A percentile compares a stretch with the other conserved stretches of the same genome.
phyloP scores from a whole-genome alignment of 2,329 filamentous ascomycete genomes.

The Sclerotiophoma versabilis region DNA sequence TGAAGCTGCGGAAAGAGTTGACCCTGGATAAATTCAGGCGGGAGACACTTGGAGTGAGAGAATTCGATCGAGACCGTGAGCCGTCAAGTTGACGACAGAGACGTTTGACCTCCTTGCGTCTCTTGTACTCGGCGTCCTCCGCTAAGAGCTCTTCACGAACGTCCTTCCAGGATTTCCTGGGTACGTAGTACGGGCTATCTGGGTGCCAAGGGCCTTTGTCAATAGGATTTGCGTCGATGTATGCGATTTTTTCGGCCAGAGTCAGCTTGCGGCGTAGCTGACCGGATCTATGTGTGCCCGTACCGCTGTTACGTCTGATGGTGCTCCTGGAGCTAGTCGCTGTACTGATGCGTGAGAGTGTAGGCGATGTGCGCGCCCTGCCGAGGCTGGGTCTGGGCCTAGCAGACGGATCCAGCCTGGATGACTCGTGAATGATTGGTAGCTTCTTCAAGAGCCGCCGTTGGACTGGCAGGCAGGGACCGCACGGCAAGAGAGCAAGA shows the following conservation, averaged over 20 bases:
- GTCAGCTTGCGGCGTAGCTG: slow-evolving; percentile 5
- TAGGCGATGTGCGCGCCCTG: slow-evolving; percentile 15
- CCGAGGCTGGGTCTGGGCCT: slow-evolving; percentile 20
- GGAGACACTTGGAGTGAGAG: slow-evolving; percentile 17
- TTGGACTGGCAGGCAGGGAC: slow-evolving; percentile 14
- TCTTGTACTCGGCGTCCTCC: slow-evolving; percentile 11
- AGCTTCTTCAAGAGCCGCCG: slow-evolving; percentile 10
- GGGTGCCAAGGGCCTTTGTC: slow-evolving; percentile 18
- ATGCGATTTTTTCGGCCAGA: slow-evolving; percentile 10
- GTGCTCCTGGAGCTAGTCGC: not conserved
- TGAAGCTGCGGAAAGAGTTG: slow-evolving; percentile 13
- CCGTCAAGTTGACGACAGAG: slow-evolving; percentile 31
- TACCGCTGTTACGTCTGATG: slow-evolving; percentile 1
- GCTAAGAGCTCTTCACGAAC: slow-evolving; percentile 4
- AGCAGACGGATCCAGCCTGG: slow-evolving; percentile 21
- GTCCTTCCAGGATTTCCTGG: slow-evolving; percentile 15
- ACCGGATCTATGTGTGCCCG: not conserved
- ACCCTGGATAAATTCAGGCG: slow-evolving; percentile 8
- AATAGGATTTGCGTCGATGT: slow-evolving; percentile 5
- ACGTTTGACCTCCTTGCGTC: slow-evolving; percentile 9
- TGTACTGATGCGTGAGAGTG: slow-evolving; percentile 1
- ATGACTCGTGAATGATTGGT: slow-evolving; percentile 13
- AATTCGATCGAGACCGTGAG: slow-evolving; percentile 27
- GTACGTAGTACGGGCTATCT: slow-evolving; percentile 10
- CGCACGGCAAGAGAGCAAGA: slow-evolving; percentile 5